A percentile compares a stretch with the other conserved stretches of the same genome.
Conservation (phyloP, 2,329 filamentous ascomycete species). For the Leptographium flavum region DNA sequence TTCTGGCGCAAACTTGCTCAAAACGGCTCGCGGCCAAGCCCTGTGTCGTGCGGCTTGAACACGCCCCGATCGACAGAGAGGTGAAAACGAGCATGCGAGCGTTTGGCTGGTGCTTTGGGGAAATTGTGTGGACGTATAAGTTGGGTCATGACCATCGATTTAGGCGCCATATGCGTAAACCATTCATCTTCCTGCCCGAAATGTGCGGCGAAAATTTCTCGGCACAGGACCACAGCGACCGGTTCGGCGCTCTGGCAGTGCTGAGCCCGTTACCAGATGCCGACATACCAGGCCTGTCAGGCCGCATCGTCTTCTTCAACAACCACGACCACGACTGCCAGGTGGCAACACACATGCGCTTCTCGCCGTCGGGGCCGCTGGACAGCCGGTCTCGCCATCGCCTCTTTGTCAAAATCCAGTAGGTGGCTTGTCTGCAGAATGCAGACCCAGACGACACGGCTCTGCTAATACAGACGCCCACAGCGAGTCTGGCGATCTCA, state of each 20-base stretch:
- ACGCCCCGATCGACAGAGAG: too few species aligned
- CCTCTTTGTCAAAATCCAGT: constrained; percentile 8
- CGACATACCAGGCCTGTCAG: background rate
- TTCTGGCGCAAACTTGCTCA: constrained; percentile 11
- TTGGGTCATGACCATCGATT: too few species aligned
- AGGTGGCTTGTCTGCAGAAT: background rate
- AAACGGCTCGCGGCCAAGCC: constrained; percentile 7
- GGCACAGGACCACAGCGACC: constrained; percentile 2
- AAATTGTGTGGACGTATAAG: too few species aligned
- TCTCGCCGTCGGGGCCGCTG: constrained; percentile 2
- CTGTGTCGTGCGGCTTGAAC: too few species aligned
- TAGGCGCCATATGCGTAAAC: too few species aligned
- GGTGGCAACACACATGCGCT: constrained; percentile 10
- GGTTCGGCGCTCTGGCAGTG: constrained; percentile 11
- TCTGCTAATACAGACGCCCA: background rate
- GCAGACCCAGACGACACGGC: background rate
- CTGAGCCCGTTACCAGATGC: constrained; percentile 1
- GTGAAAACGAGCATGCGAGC: too few species aligned
- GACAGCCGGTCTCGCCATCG: background rate
- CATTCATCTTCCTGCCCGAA: background rate
- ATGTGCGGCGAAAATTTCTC: constrained; percentile 10
- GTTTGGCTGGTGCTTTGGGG: too few species aligned
- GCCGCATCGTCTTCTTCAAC: constrained; percentile 10
- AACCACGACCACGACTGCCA: constrained; percentile 6
- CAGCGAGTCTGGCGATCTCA: constrained; percentile 7